Evolutionary conservation across 495 filamentous ascomycete genomes (phyloP).

Genomic region (Xylaria cubensis): DNA sequence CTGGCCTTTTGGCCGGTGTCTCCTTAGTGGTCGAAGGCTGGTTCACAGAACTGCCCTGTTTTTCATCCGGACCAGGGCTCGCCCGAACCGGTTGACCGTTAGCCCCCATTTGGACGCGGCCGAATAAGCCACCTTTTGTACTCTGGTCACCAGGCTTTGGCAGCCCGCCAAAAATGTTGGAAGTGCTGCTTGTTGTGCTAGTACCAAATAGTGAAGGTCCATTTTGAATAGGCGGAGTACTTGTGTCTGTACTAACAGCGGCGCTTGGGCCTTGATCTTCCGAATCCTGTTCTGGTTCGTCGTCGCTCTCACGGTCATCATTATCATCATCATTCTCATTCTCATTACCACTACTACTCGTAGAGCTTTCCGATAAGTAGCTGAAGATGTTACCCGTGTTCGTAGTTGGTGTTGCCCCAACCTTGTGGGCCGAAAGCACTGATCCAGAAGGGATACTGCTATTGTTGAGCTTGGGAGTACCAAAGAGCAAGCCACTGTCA

Average conservation of each 20-base stretch:
- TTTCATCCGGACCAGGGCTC: slow-evolving; percentile 50
- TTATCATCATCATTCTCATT: slow-evolving; percentile 50
- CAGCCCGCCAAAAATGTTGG: slow-evolving; percentile 66
- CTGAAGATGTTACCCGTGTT: slow-evolving; percentile 64
- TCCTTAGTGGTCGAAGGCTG: slow-evolving; percentile 22
- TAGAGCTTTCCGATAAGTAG: slow-evolving; percentile 62
- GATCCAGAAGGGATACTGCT: slow-evolving; percentile 22
- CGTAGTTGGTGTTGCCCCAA: slow-evolving; percentile 28
- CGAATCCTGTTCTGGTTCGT: slow-evolving; percentile 52
- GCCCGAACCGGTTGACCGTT: slow-evolving; percentile 39
- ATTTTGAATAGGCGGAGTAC: slow-evolving; percentile 44
- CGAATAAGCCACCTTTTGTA: slow-evolving; percentile 56
- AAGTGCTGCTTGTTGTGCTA: slow-evolving; percentile 31
- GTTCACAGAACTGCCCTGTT: slow-evolving; percentile 4
- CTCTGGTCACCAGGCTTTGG: slow-evolving; percentile 48
- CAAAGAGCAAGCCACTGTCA: slow-evolving; percentile 28
- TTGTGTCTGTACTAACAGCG: slow-evolving; percentile 41
- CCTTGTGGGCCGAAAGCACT: slow-evolving; percentile 29
- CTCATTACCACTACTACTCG: slow-evolving; percentile 52
- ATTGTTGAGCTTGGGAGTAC: slow-evolving; percentile 17
- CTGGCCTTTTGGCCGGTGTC: slow-evolving; percentile 39
- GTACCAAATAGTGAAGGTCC: slow-evolving; percentile 30
- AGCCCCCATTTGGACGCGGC: slow-evolving; percentile 46
- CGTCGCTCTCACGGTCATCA: slow-evolving; percentile 55
- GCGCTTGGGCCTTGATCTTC: slow-evolving; percentile 48